Base-by-base conservation (phyloP, 192 early-diverging fungal species). In the Pilobolus umbonatus region DNA sequence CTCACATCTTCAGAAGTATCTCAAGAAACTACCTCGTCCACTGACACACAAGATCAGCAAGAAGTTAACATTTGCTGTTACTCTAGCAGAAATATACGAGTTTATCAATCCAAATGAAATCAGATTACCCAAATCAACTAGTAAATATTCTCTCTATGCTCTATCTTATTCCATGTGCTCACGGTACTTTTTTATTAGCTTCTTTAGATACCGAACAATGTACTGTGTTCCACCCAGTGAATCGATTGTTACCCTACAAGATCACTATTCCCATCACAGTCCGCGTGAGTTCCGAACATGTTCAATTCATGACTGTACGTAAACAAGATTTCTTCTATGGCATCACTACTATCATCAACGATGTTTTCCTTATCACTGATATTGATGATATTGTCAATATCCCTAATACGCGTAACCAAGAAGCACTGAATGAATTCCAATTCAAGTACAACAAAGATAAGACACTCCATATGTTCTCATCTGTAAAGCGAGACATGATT, bases 231-330 rank as follows among this genome's bases (percentile, higher is more conserved):
- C 69, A 75, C 34, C 87, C 87, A 1, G 85, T 91, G 19, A 80
- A 79, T 17, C 83, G 85, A 32, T 68, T 92, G 14, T 83, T 80
- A 35, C 88, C 80, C 25, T 81, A 83, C 36, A 77, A 84, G 21
- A 64, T 80, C 26, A 76, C 79, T 38, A 62, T 87, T 40, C 89
- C 89, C 10, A 90, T 93, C 26, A 80, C 83, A 31, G 77, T 98
- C 53, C 90, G 90, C 67, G 79, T 98, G 60, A 81, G 87, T 10
- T 69, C 78, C 5, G 93, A 98, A 50, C 82, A 79, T 9, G 85
- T 98, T 36, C 90, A 95, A 62, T 80, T 98, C 30, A 85, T 80
- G 54, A 77, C 79, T 35, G 79, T 77, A 56, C 55, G 64, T 32
- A 72, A 67, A 21, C 70, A 66, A 61, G 64, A 65, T 55, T 71